Conservation (phyloP, 176 grass and related monocot species). For the Metroxylon sagu region DNA sequence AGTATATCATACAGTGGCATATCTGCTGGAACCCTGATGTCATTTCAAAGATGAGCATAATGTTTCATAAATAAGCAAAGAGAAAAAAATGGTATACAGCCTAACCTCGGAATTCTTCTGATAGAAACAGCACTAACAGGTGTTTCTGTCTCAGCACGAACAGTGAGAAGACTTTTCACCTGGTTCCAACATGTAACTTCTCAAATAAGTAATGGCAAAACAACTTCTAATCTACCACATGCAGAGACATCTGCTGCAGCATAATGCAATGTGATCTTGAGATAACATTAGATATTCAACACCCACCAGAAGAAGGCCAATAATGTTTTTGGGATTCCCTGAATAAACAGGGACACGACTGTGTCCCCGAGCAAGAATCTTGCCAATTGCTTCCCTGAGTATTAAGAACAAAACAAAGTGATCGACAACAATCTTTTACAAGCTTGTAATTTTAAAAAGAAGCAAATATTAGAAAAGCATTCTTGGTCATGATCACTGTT, state of each 20-base stretch:
- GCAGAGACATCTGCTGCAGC: too few relatives aligned
- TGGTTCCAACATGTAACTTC: conserved; percentile 27
- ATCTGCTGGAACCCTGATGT: conserved; percentile 83
- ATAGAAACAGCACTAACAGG: conserved; percentile 99
- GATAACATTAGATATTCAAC: not conserved
- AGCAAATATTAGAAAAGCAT: too few relatives aligned
- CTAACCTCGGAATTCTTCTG: conserved; percentile 91
- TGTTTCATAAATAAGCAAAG: conserved; percentile 6
- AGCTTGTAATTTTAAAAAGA: too few relatives aligned
- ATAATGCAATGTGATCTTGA: too few relatives aligned
- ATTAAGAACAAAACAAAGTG: conserved; percentile 18
- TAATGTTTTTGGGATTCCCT: conserved; percentile 86
- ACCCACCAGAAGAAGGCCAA: conserved; percentile 89
- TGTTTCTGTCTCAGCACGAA: conserved; percentile 98
- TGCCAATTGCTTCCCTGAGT: conserved; percentile 94
- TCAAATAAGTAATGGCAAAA: conserved; percentile 16
- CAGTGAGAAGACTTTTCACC: conserved; percentile 99
- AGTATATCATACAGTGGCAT: conserved; percentile 99
- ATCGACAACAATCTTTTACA: too few relatives aligned
- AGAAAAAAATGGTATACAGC: conserved; percentile 1
- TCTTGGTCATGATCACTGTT: too few relatives aligned
- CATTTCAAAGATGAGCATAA: conserved; percentile 10
- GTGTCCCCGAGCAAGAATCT: conserved; percentile 98
- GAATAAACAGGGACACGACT: conserved; percentile 98
- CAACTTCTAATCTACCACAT: too few relatives aligned